A percentile compares a stretch with the other conserved stretches of the same genome.
phyloP scores from a whole-genome alignment of 2,329 filamentous ascomycete species.

The Aspergillus versicolor region DNA sequence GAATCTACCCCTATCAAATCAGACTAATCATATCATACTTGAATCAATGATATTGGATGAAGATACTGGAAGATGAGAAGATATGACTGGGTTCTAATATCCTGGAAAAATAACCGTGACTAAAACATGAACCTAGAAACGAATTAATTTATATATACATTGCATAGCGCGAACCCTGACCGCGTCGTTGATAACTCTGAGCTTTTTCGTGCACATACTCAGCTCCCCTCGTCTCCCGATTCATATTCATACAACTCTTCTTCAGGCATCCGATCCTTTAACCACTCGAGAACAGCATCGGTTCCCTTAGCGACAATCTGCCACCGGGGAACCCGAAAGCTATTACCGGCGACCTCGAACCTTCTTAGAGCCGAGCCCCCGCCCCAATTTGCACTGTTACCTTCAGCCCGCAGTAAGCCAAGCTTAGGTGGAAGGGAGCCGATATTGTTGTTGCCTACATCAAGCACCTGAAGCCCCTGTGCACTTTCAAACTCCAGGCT shows the following conservation, averaged over 20 bases:
- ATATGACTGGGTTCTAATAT: background rate
- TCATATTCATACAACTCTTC: constrained; percentile 42
- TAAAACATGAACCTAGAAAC: constrained; percentile 8
- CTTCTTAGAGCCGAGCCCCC: constrained; percentile 56
- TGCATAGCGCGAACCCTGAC: background rate
- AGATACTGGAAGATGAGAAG: background rate
- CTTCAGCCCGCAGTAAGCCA: constrained; percentile 68
- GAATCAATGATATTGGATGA: background rate
- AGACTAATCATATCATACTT: background rate
- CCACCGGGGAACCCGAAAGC: constrained; percentile 83
- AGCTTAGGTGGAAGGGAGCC: constrained; percentile 76
- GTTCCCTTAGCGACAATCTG: constrained; percentile 84
- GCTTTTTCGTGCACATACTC: background rate
- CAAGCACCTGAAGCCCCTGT: constrained; percentile 70
- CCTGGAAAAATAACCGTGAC: background rate
- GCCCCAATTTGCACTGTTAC: constrained; percentile 35
- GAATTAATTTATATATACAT: constrained; percentile 7
- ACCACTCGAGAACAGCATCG: constrained; percentile 76
- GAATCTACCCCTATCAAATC: background rate
- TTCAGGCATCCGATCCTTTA: constrained; percentile 71
- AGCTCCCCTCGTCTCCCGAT: constrained; percentile 21
- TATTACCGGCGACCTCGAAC: constrained; percentile 79
- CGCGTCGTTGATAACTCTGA: background rate
- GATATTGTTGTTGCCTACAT: constrained; percentile 84
- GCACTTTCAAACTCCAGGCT: constrained; percentile 73